These are phyloP conservation scores for Coemansia interrupta DNA, from an alignment of 192 early-diverging fungal species.

Conservation along the genomic window DNA sequence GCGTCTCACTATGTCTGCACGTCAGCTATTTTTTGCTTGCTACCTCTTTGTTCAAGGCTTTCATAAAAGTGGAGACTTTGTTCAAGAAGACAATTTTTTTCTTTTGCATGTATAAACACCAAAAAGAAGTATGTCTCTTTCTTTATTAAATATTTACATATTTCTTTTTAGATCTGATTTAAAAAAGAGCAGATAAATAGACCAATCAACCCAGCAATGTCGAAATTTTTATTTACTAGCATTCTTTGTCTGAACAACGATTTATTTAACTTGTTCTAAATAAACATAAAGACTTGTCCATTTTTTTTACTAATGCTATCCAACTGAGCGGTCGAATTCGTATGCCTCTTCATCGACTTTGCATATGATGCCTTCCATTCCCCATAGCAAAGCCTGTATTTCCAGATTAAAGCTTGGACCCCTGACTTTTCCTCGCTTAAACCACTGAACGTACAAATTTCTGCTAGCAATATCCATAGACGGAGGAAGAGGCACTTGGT, in stretches of 20 bases:
- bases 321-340: no score
- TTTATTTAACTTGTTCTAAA: no score
- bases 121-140: neutral
- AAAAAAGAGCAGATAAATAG: no score
- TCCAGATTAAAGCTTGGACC: neutral
- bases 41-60: neutral
- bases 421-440: neutral
- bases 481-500: no score
- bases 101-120: neutral
- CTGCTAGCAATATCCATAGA: no score
- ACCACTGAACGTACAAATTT: neutral
- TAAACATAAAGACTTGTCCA: no score
- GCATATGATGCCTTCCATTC: no score
- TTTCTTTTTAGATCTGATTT: neutral
- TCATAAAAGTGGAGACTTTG: neutral
- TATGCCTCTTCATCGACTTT: no score
- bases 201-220: no score
- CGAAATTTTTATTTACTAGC: no score
- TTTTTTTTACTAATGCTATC: no score
- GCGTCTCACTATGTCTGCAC: neutral
- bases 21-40: neutral
- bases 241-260: no score
- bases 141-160: neutral
- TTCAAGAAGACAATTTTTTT: neutral
- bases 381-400: neutral